Evolutionary conservation across 371 early-diverging fungal species (phyloP).

Genomic region (Syncephalastrum sp.): DNA sequence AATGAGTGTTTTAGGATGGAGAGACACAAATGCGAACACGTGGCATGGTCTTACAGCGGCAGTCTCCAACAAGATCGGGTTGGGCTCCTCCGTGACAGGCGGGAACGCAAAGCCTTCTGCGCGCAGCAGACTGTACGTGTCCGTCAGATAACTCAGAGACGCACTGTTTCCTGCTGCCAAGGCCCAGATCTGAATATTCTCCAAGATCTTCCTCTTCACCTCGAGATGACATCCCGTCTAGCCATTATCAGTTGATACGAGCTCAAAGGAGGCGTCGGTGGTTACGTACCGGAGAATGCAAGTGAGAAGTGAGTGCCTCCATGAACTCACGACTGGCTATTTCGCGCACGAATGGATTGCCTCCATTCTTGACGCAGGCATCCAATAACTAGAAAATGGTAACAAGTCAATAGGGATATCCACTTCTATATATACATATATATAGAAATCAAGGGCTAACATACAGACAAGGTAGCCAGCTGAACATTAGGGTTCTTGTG

Average conservation of each 20-base stretch:
- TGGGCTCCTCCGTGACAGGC: slow-evolving; percentile 44
- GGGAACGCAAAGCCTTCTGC: slow-evolving; percentile 67
- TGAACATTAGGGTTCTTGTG: slow-evolving; percentile 94
- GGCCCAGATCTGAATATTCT: slow-evolving; percentile 87
- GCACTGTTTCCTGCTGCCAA: slow-evolving; percentile 72
- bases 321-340: slow-evolving; percentile 88
- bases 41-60: slow-evolving; percentile 47
- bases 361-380: slow-evolving; percentile 93
- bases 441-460: neutral
- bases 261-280: too few species aligned
- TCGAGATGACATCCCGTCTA: slow-evolving; percentile 59
- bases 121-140: slow-evolving; percentile 74
- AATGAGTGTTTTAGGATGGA: too few species aligned
- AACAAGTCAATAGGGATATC: neutral
- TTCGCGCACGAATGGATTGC: slow-evolving; percentile 81
- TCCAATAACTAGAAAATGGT: slow-evolving; percentile 68
- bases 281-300: slow-evolving; percentile 58
- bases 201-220: slow-evolving; percentile 70
- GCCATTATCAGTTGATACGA: too few species aligned
- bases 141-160: slow-evolving; percentile 71
- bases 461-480: slow-evolving; percentile 81
- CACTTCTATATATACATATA: neutral
- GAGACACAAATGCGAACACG: too few species aligned
- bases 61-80: slow-evolving; percentile 68
- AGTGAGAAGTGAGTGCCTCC: slow-evolving; percentile 71